These are phyloP conservation scores for Aspergillus tubingensis DNA, from an alignment of 2,329 filamentous ascomycete genomes.

Conservation along the genomic window DNA sequence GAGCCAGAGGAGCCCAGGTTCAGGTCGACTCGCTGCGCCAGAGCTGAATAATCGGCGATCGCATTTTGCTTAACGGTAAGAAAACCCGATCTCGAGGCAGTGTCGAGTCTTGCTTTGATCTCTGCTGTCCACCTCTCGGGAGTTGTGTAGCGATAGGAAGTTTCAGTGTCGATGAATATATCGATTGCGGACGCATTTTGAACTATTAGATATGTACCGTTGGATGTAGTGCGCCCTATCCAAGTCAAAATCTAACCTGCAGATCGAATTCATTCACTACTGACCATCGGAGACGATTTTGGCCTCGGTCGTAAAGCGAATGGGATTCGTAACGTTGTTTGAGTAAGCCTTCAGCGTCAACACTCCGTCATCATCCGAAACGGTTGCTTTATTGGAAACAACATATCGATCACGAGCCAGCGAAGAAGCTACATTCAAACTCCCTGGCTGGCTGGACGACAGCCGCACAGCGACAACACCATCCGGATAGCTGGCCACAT, in stretches of 20 bases:
- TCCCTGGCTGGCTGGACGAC: background rate
- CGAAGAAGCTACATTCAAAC: constrained; percentile 2
- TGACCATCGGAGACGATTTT: background rate
- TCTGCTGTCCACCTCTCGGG: background rate
- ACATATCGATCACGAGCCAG: constrained; percentile 7
- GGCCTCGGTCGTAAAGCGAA: background rate
- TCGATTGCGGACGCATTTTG: background rate
- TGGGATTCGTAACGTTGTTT: background rate
- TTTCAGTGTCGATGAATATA: constrained; percentile 14
- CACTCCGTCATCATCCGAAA: background rate
- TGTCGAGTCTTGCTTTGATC: background rate
- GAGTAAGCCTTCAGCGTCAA: constrained; percentile 1
- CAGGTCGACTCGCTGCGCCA: constrained; percentile 6
- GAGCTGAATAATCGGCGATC: constrained; percentile 2
- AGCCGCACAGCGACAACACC: constrained; percentile 12
- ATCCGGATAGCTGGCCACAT: constrained; percentile 16
- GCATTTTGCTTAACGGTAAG: background rate
- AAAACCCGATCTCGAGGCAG: background rate
- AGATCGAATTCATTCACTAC: background rate
- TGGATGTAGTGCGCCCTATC: background rate
- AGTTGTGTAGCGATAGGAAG: constrained; percentile 4
- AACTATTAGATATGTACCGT: background rate
- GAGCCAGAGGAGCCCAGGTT: constrained; percentile 8
- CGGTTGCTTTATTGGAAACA: background rate
- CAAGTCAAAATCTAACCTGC: too few species aligned